phyloP scores from a whole-genome alignment of 2,329 filamentous ascomycete genomes.

The Penicillium concentricum region DNA sequence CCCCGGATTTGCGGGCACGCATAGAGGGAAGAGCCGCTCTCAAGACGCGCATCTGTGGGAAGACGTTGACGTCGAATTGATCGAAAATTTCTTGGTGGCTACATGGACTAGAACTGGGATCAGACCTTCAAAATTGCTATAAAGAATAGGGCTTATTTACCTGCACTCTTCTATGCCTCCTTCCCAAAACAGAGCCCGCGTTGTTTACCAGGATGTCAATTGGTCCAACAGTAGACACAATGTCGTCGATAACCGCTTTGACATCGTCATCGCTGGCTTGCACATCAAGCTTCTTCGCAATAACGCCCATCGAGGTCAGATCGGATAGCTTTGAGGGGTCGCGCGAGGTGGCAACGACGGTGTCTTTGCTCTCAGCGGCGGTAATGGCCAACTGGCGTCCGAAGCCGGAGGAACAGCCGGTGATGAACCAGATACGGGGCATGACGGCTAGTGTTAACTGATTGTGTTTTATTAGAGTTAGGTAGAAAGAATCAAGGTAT shows the following conservation, averaged over 20 bases:
- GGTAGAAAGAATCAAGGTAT: background rate
- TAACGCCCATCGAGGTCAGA: background rate
- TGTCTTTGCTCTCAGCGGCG: background rate
- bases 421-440: background rate
- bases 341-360: background rate
- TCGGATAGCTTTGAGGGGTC: background rate
- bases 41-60: background rate
- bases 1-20: background rate
- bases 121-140: background rate
- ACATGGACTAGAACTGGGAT: background rate
- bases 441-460: background rate
- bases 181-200: background rate
- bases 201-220: constrained; percentile 4
- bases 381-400: background rate
- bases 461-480: background rate
- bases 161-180: background rate
- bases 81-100: background rate
- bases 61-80: background rate
- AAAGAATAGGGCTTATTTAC: background rate
- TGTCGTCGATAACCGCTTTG: background rate
- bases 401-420: background rate
- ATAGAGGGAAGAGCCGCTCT: background rate
- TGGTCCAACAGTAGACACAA: background rate
- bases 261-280: background rate
- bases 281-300: background rate